Base-by-base conservation (phyloP, 768 basidiomycete species). In the Psilocybe tampanensis region DNA sequence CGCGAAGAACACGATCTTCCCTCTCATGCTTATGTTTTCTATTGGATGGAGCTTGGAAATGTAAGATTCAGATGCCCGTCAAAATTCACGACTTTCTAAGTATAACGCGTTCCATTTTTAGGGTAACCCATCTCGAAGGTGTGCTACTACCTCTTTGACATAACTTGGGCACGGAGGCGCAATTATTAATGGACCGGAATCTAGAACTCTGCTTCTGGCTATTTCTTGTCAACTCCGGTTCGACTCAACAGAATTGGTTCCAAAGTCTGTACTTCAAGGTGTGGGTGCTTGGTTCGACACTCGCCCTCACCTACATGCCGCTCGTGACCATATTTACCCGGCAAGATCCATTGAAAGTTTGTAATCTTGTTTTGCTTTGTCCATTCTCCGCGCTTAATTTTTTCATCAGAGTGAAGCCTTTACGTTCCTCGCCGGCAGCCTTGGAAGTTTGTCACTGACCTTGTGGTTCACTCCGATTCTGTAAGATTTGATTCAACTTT, bases 151-250 rank as follows among this genome's bases (percentile, higher is more conserved):
- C 18, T n/a, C 11, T 36, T 18, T 47, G 18, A 47, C 29, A 29
- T 29, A 9, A 29, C 26, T 34, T 19, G 23, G 15, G 22, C n/a
- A 19, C 23, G 15, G 22, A 52, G 17, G 12, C 4, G 3, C 23
- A 54, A 18, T 49, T 23, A 11, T 29, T 55, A 47, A 56, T 59
- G 29, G 9, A 59, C 44, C 18, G 47, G 26, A 47, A 48, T 53
- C 50, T 8, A 92, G 92, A 94, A 63, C 77, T 94, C 0, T 94
- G 90, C 64, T 94, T 94, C 68, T 94, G 92, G 92, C 72, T 93
- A 12, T 94, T 91, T 74, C 81, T 94, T 34, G 76, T 93, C 47
- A 89, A 89, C 55, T 76, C 88, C 2, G 76, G 81, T 18, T 77
- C 85, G 0, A 69, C 71, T 1, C 82, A 88, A 59, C 86, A 83